Evolutionary conservation across 2,329 filamentous ascomycete species (phyloP).

Genomic region (Phialemoniopsis sp.): DNA sequence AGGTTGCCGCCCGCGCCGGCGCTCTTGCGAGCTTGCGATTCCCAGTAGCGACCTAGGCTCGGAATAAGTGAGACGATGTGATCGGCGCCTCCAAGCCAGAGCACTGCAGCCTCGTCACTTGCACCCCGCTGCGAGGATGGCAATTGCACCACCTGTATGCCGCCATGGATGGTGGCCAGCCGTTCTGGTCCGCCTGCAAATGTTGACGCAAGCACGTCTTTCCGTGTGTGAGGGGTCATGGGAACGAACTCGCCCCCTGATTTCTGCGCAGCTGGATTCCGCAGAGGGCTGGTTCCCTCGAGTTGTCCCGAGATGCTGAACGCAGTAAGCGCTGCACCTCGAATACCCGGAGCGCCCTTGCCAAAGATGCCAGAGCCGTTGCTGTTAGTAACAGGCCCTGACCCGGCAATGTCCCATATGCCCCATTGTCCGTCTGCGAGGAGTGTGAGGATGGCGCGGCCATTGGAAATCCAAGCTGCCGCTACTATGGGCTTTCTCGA

Average conservation of each 20-base stretch:
- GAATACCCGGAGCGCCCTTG: slow-evolving; percentile 46
- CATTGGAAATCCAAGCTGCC: slow-evolving; percentile 57
- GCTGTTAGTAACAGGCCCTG: slow-evolving; percentile 34
- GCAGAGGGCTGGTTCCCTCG: slow-evolving; percentile 54
- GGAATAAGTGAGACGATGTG: slow-evolving; percentile 52
- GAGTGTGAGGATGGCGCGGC: slow-evolving; percentile 53
- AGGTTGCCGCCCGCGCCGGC: slow-evolving; percentile 47
- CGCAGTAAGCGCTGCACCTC: slow-evolving; percentile 52
- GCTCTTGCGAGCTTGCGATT: slow-evolving; percentile 50
- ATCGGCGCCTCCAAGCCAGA: slow-evolving; percentile 54
- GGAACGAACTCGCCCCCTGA: slow-evolving; percentile 51
- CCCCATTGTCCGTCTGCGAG: slow-evolving; percentile 64
- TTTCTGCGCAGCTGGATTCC: slow-evolving; percentile 35
- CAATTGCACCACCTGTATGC: slow-evolving; percentile 44
- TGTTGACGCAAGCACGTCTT: slow-evolving; percentile 43
- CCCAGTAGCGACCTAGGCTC: slow-evolving; percentile 53
- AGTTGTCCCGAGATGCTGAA: slow-evolving; percentile 57
- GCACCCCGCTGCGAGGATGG: slow-evolving; percentile 33
- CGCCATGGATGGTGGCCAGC: slow-evolving; percentile 46
- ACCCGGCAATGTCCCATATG: slow-evolving; percentile 62
- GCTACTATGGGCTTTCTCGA: slow-evolving; percentile 57
- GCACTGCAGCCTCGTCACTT: slow-evolving; percentile 47
- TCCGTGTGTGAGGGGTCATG: slow-evolving; percentile 59
- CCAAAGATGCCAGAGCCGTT: slow-evolving; percentile 38
- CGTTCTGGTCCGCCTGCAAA: slow-evolving; percentile 42